phyloP scores from a whole-genome alignment of 2,329 filamentous ascomycete species.

The Trichoderma hamatum region DNA sequence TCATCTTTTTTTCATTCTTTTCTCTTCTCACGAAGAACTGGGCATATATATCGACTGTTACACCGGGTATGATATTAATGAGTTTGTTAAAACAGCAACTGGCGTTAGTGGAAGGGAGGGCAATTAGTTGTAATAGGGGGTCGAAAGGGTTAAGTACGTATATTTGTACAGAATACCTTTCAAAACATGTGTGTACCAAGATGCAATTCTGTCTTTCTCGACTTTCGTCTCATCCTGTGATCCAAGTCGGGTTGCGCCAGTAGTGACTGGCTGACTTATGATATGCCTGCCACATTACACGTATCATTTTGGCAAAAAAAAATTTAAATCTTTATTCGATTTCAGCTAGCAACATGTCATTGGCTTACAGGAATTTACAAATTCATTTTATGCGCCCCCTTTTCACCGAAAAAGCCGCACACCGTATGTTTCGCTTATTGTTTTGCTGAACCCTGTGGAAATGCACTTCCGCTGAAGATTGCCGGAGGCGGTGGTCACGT shows the following conservation, averaged over 20 bases:
- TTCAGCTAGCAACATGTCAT: neutral
- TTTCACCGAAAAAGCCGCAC: slow-evolving; percentile 2
- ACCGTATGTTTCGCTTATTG: slow-evolving; percentile 4
- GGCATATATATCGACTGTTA: neutral
- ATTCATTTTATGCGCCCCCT: neutral
- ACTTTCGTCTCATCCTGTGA: neutral
- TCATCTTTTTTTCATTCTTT: neutral
- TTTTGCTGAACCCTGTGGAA: neutral
- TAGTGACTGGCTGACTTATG: neutral
- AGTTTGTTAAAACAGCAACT: slow-evolving; percentile 3
- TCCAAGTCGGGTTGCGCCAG: neutral
- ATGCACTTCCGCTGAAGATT: neutral
- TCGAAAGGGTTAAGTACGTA: slow-evolving; percentile 1
- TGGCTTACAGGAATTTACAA: neutral
- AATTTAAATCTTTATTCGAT: neutral
- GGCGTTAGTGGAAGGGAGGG: slow-evolving; percentile 7
- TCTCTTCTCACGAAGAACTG: slow-evolving; percentile 2
- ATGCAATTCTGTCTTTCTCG: neutral
- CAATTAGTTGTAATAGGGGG: slow-evolving; percentile 1
- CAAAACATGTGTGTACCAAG: neutral
- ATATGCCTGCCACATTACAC: neutral
- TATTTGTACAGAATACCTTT: neutral
- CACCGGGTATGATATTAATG: slow-evolving; percentile 9
- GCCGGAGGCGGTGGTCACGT: slow-evolving; percentile 35
- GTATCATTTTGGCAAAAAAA: neutral